phyloP scores from a whole-genome alignment of 768 basidiomycete genomes.

The Rhodotorula taiwanensis region DNA sequence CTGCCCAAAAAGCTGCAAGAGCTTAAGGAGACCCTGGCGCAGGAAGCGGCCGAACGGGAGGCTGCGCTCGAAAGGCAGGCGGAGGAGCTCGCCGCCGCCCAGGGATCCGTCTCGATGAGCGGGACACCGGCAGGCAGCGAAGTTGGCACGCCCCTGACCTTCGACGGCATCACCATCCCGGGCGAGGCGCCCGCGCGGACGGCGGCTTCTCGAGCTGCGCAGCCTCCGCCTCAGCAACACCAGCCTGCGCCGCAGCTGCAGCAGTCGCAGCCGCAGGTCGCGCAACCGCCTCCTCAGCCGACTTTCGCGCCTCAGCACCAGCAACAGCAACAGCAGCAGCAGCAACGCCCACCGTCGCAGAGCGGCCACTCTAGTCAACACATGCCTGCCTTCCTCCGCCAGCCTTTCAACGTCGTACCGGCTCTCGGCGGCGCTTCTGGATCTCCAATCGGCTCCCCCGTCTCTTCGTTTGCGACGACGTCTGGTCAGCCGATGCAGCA shows the following conservation, averaged over 20 bases:
- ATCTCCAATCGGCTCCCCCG: neutral
- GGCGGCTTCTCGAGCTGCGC: slow-evolving; percentile 5
- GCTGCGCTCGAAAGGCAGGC: slow-evolving; percentile 19
- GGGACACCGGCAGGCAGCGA: neutral
- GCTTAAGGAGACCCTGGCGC: neutral
- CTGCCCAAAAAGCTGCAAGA: neutral
- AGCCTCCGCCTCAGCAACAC: neutral
- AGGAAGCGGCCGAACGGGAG: slow-evolving; percentile 18
- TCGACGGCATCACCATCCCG: neutral
- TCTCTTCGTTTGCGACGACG: slow-evolving; percentile 12
- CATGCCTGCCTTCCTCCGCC: neutral
- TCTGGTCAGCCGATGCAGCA: neutral
- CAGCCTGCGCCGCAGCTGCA: neutral
- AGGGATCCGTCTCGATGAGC: neutral
- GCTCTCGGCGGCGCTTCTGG: neutral
- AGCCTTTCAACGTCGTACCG: neutral
- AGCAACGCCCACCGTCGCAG: neutral
- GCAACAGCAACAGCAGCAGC: neutral
- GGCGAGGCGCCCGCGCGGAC: slow-evolving; percentile 12
- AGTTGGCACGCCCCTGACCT: slow-evolving; percentile 9
- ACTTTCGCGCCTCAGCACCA: neutral
- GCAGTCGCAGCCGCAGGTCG: neutral
- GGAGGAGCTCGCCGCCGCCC: slow-evolving; percentile 24
- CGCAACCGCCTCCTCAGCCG: neutral
- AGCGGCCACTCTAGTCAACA: neutral